phyloP scores from a whole-genome alignment of 2,329 filamentous ascomycete species.

The Sporothrix brunneoviolacea region DNA sequence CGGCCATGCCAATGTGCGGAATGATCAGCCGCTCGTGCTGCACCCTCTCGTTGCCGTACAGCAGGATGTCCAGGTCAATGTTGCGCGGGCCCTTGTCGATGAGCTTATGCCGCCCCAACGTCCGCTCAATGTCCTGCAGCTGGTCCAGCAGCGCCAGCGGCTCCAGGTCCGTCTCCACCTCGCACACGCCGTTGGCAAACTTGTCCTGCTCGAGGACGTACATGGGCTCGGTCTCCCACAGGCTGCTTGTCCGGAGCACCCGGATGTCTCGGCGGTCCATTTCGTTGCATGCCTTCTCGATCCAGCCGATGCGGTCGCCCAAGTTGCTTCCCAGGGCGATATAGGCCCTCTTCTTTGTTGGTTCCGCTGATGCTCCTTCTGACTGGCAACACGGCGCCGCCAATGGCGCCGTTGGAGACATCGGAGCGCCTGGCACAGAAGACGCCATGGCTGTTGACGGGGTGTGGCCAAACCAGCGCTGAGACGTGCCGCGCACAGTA shows the following conservation, averaged over 20 bases:
- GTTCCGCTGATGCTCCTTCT: background rate
- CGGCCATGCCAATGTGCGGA: slow-evolving; percentile 77
- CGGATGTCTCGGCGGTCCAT: slow-evolving; percentile 69
- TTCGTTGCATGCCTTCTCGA: slow-evolving; percentile 73
- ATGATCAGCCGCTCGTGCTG: slow-evolving; percentile 68
- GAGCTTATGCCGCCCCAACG: slow-evolving; percentile 71
- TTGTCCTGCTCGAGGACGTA: slow-evolving; percentile 83
- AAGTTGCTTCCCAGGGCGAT: slow-evolving; percentile 91
- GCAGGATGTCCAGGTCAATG: slow-evolving; percentile 87
- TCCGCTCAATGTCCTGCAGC: slow-evolving; percentile 76
- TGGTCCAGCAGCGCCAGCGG: slow-evolving; percentile 71
- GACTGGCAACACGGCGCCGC: slow-evolving; percentile 14
- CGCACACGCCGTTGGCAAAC: slow-evolving; percentile 88
- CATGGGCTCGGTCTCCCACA: slow-evolving; percentile 97
- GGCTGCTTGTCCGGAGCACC: slow-evolving; percentile 71
- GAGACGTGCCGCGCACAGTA: background rate
- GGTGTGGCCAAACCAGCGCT: background rate
- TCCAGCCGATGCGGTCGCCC: slow-evolving; percentile 75
- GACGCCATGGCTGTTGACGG: background rate
- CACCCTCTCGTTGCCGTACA: slow-evolving; percentile 65
- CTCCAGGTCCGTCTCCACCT: slow-evolving; percentile 73
- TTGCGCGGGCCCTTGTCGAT: slow-evolving; percentile 92
- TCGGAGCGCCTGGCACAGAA: no score
- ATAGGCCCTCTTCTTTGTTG: slow-evolving; percentile 50
- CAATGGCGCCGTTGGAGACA: no score